phyloP scores from a whole-genome alignment of 75 land plant species.

The Azolla pinnata region DNA sequence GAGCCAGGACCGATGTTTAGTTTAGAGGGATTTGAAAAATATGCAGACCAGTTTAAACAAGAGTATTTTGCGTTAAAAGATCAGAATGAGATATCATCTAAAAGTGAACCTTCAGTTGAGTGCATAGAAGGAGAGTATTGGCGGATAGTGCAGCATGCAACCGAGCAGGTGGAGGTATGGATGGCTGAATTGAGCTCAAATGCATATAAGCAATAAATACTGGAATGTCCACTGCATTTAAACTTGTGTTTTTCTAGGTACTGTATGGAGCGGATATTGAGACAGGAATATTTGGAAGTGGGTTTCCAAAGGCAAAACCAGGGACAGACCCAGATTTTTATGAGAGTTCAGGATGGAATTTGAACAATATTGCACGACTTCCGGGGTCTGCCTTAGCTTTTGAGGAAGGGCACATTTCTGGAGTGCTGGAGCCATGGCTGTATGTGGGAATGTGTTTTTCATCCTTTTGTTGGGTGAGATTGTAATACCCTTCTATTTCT shows the following conservation, averaged over 20 bases:
- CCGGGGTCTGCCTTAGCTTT: conserved; percentile 69
- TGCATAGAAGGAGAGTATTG: conserved; percentile 93
- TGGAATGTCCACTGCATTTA: not conserved
- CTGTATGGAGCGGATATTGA: conserved; percentile 92
- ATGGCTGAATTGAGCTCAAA: not conserved
- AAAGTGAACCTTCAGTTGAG: conserved; percentile 59
- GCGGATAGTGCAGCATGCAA: conserved; percentile 81
- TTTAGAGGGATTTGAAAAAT: conserved; percentile 59
- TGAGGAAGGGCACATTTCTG: conserved; percentile 76
- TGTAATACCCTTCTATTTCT: not conserved
- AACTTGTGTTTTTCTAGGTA: conserved; percentile 37
- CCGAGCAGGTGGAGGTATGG: conserved; percentile 80
- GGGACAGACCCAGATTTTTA: conserved; percentile 30
- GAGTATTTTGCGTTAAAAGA: conserved; percentile 47
- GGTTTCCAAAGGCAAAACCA: conserved; percentile 58
- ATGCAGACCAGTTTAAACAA: conserved; percentile 58
- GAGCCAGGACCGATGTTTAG: conserved; percentile 64
- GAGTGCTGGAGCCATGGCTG: conserved; percentile 91
- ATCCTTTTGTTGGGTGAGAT: conserved; percentile 96
- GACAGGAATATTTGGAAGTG: conserved; percentile 70
- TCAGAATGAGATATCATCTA: conserved; percentile 11
- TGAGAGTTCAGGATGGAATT: conserved; percentile 80
- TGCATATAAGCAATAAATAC: not conserved
- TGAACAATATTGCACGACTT: conserved; percentile 85
- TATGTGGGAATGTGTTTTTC: conserved; percentile 98